These are phyloP conservation scores for Neurospora sp. DNA, from an alignment of 495 filamentous ascomycete species.

Conservation along the genomic window DNA sequence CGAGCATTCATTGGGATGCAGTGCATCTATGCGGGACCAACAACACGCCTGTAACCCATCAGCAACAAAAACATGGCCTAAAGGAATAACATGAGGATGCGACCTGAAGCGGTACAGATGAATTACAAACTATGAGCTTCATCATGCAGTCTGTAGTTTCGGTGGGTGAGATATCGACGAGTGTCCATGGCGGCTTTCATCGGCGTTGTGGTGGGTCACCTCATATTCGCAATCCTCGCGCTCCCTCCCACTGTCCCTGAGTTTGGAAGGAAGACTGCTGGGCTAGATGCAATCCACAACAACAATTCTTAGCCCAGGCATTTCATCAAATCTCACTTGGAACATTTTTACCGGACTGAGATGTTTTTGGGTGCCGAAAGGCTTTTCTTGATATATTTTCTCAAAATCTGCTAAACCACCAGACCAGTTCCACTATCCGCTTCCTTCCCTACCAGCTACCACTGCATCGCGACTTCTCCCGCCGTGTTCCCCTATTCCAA, in stretches of 20 bases:
- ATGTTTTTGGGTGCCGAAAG: not conserved
- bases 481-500: not conserved
- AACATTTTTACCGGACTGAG: not conserved
- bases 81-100: not conserved
- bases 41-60: not conserved
- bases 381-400: not conserved
- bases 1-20: not conserved
- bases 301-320: not conserved
- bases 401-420: not conserved
- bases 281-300: not conserved
- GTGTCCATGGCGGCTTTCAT: not conserved
- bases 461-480: not conserved
- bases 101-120: not conserved
- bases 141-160: not conserved
- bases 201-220: not conserved
- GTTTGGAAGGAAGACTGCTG: not conserved
- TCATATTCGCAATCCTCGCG: not conserved
- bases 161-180: not conserved
- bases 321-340: not conserved
- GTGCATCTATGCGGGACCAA: not conserved
- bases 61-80: not conserved
- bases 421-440: not conserved
- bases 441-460: not conserved
- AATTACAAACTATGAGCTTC: not conserved
- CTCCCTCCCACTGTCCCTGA: not conserved